Evolutionary conservation across 768 basidiomycete genomes (phyloP).

Genomic region (Panus rudis): DNA sequence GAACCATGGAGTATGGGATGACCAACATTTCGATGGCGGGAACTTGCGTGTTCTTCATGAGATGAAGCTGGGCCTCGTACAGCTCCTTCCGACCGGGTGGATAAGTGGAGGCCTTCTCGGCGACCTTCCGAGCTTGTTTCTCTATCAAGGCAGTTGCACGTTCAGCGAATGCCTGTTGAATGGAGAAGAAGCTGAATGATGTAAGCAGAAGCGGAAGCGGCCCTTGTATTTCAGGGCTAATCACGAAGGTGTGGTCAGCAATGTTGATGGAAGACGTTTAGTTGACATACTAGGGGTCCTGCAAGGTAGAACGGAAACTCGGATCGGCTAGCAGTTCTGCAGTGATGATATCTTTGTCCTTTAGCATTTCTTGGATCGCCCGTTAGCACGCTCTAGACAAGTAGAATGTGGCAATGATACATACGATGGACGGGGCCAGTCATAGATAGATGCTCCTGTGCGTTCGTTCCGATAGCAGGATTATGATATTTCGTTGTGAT

Average conservation of each 20-base stretch:
- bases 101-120: not conserved
- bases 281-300: constrained; percentile 7
- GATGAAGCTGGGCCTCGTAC: constrained; percentile 18
- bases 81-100: constrained; percentile 18
- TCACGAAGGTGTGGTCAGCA: too few species aligned
- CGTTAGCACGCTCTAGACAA: not conserved
- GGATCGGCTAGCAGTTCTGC: constrained; percentile 3
- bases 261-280: too few species aligned
- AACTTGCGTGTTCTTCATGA: too few species aligned
- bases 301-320: constrained; percentile 1
- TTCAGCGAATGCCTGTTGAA: too few species aligned
- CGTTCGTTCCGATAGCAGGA: constrained; percentile 39
- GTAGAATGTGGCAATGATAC: not conserved
- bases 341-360: not conserved
- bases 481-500: constrained; percentile 32
- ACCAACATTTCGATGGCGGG: too few species aligned
- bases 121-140: too few species aligned
- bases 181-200: too few species aligned
- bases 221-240: too few species aligned
- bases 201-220: too few species aligned
- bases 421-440: not conserved
- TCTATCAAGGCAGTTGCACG: too few species aligned
- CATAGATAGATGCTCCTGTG: constrained; percentile 38
- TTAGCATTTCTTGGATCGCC: constrained; percentile 1
- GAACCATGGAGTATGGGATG: too few species aligned